A percentile compares a stretch with the other conserved stretches of the same genome.
These are phyloP conservation scores for Fusarium xyrophilum DNA, from an alignment of 2,329 filamentous ascomycete genomes.

Conservation along the genomic window DNA sequence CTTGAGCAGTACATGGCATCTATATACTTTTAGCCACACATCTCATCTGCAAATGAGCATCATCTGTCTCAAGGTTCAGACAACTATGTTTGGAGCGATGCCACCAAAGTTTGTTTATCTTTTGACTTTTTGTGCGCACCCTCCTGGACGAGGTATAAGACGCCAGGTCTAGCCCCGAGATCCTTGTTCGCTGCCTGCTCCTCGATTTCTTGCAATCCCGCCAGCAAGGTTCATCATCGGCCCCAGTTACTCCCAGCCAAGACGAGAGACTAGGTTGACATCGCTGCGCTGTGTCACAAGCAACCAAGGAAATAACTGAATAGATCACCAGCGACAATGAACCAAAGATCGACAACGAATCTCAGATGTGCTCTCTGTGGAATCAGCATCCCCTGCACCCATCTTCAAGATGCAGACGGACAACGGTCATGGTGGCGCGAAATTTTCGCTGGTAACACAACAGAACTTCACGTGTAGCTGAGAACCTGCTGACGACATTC, in stretches of 20 bases:
- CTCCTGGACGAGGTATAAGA: not conserved
- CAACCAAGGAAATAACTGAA: not conserved
- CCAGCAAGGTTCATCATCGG: not conserved
- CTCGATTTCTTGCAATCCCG: not conserved
- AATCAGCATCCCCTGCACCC: not conserved
- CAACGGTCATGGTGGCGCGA: not conserved
- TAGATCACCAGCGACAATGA: not conserved
- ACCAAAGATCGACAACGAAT: too few species aligned
- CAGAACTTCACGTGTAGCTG: fast-evolving
- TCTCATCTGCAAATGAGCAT: not conserved
- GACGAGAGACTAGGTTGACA: not conserved
- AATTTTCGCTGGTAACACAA: not conserved
- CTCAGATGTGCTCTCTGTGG: not conserved
- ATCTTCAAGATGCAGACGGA: fast-evolving
- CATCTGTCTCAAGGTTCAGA: too few species aligned
- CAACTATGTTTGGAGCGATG: too few species aligned
- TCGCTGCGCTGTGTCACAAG: too few species aligned
- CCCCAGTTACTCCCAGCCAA: not conserved
- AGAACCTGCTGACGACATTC: not conserved
- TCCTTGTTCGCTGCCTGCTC: not conserved
- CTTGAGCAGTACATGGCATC: too few species aligned
- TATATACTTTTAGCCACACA: not conserved
- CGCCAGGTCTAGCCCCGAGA: too few species aligned
- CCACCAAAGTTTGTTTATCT: too few species aligned
- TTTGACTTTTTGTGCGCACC: too few species aligned